Percentiles rank a stretch among this genome's conserved stretches.
phyloP scores from a whole-genome alignment of 352 stramenopile genomes.

The Phytophthora palmivora region DNA sequence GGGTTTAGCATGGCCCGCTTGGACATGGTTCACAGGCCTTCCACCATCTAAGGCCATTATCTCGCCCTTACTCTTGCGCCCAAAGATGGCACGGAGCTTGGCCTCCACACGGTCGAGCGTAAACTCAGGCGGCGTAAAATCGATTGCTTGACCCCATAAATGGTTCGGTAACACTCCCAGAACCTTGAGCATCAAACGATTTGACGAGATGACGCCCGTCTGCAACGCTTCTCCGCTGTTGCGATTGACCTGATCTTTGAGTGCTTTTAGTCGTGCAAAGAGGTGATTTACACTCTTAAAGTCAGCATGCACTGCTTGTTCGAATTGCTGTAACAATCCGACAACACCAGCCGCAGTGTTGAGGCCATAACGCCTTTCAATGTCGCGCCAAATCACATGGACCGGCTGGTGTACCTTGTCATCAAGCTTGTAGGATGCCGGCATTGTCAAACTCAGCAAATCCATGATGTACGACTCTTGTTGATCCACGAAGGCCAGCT shows the following conservation, averaged over 20 bases:
- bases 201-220: not conserved
- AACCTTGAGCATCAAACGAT: constrained; percentile 9
- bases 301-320: not conserved
- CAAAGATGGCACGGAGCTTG: constrained; percentile 8
- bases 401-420: not conserved
- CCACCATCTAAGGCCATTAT: constrained; percentile 2
- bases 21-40: constrained; percentile 5
- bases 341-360: constrained; percentile 7
- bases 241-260: constrained; percentile 1
- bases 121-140: not conserved
- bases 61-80: constrained; percentile 8
- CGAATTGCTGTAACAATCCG: not conserved
- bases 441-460: constrained; percentile 4
- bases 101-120: not conserved
- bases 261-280: constrained; percentile 1
- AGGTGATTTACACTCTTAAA: constrained; percentile 1
- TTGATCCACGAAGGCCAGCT: constrained; percentile 1
- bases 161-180: constrained; percentile 1
- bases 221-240: not conserved
- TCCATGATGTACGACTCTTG: constrained; percentile 15
- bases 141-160: constrained; percentile 4
- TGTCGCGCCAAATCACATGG: constrained; percentile 9
- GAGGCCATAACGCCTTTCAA: constrained; percentile 3
- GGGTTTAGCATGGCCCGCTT: not conserved
- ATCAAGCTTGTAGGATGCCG: not conserved